These are phyloP conservation scores for Botryotinia calthae DNA, from an alignment of 2,329 filamentous ascomycete genomes.

Conservation along the genomic window DNA sequence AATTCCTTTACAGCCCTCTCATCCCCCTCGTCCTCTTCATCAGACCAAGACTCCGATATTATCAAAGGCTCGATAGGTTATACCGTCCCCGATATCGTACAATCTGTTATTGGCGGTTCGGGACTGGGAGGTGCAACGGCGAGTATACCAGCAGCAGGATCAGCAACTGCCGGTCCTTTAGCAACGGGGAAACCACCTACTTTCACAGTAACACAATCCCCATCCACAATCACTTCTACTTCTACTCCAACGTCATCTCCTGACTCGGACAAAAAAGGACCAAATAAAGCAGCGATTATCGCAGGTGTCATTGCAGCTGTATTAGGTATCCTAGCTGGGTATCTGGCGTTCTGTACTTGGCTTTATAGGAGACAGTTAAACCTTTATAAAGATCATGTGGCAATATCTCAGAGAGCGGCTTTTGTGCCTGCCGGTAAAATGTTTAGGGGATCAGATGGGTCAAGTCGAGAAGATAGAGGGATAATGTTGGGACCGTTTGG, in stretches of 20 bases:
- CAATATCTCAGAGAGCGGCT: conserved; percentile 58
- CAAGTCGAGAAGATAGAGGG: conserved; percentile 5
- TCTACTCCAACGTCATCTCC: conserved; percentile 34
- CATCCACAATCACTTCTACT: conserved; percentile 55
- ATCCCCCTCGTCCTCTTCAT: conserved; percentile 42
- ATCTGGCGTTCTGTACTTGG: conserved; percentile 70
- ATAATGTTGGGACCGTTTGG: conserved; percentile 34
- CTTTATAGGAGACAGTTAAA: conserved; percentile 68
- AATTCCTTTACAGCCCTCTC: conserved; percentile 58
- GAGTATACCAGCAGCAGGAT: conserved; percentile 59
- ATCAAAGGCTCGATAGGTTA: conserved; percentile 62
- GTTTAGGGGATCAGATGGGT: conserved; percentile 1
- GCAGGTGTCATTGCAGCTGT: conserved; percentile 61
- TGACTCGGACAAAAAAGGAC: conserved; percentile 23
- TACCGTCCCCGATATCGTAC: conserved; percentile 60
- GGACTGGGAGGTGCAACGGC: conserved; percentile 62
- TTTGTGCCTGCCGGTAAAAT: conserved; percentile 31
- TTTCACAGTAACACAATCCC: conserved; percentile 59
- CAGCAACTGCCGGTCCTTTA: conserved; percentile 65
- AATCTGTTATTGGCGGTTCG: conserved; percentile 60
- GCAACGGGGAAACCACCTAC: conserved; percentile 67
- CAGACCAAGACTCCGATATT: conserved; percentile 40
- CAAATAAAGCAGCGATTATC: conserved; percentile 46
- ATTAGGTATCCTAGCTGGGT: conserved; percentile 58
- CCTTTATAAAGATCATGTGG: conserved; percentile 68